Base-by-base conservation (phyloP, 139 green algal species). In the Coelastrella sp. region DNA sequence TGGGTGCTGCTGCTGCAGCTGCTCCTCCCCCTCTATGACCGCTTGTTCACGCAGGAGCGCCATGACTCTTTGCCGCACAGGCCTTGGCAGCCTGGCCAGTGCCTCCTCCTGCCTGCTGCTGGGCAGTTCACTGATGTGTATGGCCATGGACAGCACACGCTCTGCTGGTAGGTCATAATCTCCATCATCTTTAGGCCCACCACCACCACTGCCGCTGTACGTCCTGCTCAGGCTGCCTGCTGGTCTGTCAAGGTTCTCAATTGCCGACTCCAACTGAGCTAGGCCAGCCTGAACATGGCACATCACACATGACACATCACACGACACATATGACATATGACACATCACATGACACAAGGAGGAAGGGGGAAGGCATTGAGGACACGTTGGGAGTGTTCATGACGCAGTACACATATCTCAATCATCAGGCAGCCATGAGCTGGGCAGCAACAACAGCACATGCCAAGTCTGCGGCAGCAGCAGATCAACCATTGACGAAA, bases 21-120 rank as follows among this genome's bases (percentile, higher is more conserved):
- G n/a, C 83, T 57, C 89, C 65, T 91, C 89, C 6, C 89, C 89
- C 60, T 91, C 92, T 9, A 58, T 8, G 12, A 90, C 87, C 8
- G 89, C 80, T 83, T 94, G 92, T 82, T 94, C 92, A 0, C 92
- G 63, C 7, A 94, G 86, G 82, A 94, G 66, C 49, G 82, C 86
- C 17, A 91, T 59, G 8, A 94, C 92, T 25, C 78, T 90, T 5
- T 58, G 24, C 20, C 92, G 81, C 57, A 92, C 76, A 10, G 86
- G 15, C 0, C 61, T 72, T 7, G 80, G 87, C 87, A 91, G 70
- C n/a, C 88, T 56, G 3, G 68, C 88, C 9, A 91, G 78, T 17
- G 88, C 80, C 56, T 91, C 80, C 24, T 84, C 57, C 35, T 88
- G 88, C 49, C 70, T 61, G 22, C 10, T 84, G 58, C 58, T 79